Percentiles rank a stretch among this genome's conserved stretches.
Conservation (phyloP, 306 rosid species). For the Canavalia gladiata region DNA sequence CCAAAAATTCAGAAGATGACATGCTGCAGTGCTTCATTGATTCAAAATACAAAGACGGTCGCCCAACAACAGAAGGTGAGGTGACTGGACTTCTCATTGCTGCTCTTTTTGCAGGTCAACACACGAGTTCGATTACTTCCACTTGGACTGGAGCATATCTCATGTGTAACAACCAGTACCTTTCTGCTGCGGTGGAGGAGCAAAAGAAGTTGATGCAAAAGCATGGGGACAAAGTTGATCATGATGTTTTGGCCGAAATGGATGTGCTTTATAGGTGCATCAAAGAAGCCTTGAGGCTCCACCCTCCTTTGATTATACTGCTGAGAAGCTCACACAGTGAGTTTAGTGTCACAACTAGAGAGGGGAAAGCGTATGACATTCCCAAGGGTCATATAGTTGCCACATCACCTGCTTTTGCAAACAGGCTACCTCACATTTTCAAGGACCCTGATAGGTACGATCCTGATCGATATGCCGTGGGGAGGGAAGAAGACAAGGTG, state of each 20-base stretch:
- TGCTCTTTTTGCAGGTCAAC: slow-evolving; percentile 70
- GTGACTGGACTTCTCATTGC: slow-evolving; percentile 92
- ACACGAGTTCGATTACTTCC: slow-evolving; percentile 96
- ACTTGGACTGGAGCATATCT: slow-evolving; percentile 98
- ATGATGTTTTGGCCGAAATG: slow-evolving; percentile 96
- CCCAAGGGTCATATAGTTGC: slow-evolving; percentile 98
- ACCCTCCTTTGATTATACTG: slow-evolving; percentile 92
- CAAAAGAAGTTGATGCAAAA: slow-evolving; percentile 74
- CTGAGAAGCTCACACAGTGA: slow-evolving; percentile 88
- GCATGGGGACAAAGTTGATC: slow-evolving; percentile 85
- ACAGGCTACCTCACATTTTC: slow-evolving; percentile 79
- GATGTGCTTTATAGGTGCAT: slow-evolving; percentile 83
- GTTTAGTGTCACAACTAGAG: slow-evolving; percentile 76
- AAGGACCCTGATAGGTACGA: slow-evolving; percentile 84
- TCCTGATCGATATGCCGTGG: slow-evolving; percentile 78
- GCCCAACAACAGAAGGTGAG: slow-evolving; percentile 86
- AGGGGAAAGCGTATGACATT: slow-evolving; percentile 84
- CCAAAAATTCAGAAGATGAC: slow-evolving; percentile 76
- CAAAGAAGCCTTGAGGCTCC: slow-evolving; percentile 97
- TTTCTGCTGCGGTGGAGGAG: slow-evolving; percentile 79
- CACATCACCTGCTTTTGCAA: slow-evolving; percentile 93
- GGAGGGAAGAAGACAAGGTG: slow-evolving; percentile 94
- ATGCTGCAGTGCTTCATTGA: slow-evolving; percentile 96
- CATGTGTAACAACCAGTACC: slow-evolving; percentile 69
- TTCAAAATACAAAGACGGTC: slow-evolving; percentile 94